phyloP scores from a whole-genome alignment of 352 stramenopile genomes.

The Blastocystis sp. region DNA sequence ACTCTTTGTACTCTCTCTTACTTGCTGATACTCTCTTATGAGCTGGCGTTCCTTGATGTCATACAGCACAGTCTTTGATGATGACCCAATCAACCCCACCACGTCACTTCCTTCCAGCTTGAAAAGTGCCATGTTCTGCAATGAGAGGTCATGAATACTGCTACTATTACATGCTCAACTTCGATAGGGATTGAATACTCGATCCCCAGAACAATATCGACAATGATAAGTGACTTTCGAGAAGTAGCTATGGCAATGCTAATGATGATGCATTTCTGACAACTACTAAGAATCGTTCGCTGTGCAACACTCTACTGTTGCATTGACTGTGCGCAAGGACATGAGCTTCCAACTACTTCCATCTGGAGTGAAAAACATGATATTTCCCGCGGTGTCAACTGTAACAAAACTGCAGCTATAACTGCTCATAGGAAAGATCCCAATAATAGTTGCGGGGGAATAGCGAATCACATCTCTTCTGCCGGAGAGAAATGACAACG shows the following conservation, averaged over 20 bases:
- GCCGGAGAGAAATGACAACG: background rate
- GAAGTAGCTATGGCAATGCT: background rate
- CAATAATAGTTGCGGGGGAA: background rate
- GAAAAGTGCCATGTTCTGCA: background rate
- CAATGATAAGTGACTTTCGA: background rate
- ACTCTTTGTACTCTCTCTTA: background rate
- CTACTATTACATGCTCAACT: background rate
- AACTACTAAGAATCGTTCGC: background rate
- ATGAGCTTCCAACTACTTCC: background rate
- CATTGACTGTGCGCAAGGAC: background rate
- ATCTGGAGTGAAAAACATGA: background rate
- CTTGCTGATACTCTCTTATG: background rate
- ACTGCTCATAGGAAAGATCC: background rate
- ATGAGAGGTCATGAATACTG: background rate
- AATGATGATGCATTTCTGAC: background rate
- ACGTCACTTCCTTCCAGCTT: background rate
- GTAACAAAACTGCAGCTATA: background rate
- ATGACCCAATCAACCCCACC: background rate
- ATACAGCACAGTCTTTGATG: background rate
- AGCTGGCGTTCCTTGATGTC: background rate
- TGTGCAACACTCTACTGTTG: background rate
- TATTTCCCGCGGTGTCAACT: background rate
- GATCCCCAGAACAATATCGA: background rate
- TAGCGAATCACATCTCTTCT: background rate
- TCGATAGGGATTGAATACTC: background rate